Base-by-base conservation (phyloP, 179 eudicot species). In the Pouteria campechiana region DNA sequence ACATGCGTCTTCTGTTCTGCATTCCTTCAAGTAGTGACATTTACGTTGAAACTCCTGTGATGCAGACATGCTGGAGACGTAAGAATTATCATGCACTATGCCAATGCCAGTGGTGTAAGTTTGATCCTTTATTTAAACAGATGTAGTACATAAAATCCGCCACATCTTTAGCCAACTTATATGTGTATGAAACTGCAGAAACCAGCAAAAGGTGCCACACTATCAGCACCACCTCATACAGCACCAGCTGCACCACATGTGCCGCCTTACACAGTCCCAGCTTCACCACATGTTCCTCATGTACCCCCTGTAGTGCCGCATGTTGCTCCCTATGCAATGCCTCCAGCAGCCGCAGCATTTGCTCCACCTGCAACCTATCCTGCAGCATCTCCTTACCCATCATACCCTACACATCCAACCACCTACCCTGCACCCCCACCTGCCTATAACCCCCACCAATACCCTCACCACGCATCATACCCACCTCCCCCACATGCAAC, bases 61-160 rank as follows among this genome's bases (percentile, higher is more conserved):
- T 46, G 36, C 70, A 89, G 97, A 69, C 55, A 72, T 72, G 93
- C 97, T 6, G 95, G 97, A 55, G 97, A 89, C 77, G 68, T 89
- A 17, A 79, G 81, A 48, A 43, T 89, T 50, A 89, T 85, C 47
- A 61, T 89, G 81, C 86, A 85, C 56, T 89, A 71, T 55, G 59
- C 78, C 33, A 64, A 66, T 37, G 70, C 81, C 65, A 71, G 57
- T 46, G 97, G 13, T 5, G 2, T 11, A 6, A 45, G 5, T 21
- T 2, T 19, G 1, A 8, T 9, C 30, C 21, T 18, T 17, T 6
- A 15, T 28, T 32, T 7, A 3, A 25, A 19, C 17, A 21, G 21
- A 11, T 14, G 36, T 36, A 13, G 2, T 3, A 0, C 2, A 11
- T 7, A 12, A n/a, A 14, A 6, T 13, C 37, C 7, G 13, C 41